Conservation (phyloP, 768 basidiomycete genomes). For the Phanerochaete sordida region DNA sequence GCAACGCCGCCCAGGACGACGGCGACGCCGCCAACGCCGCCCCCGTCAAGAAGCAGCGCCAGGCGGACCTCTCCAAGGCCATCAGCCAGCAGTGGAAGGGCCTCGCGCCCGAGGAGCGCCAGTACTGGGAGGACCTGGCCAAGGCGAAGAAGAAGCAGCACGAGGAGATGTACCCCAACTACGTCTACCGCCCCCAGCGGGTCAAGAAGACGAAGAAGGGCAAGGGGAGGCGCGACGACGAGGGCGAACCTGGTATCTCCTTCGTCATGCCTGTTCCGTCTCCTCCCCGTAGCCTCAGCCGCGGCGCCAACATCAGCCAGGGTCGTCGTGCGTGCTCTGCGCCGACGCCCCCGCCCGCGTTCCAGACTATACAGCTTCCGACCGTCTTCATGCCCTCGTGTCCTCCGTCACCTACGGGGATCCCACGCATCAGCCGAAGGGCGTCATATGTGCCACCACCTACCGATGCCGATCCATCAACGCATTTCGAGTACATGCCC, state of each 20-base stretch:
- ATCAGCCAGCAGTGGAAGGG: conserved; percentile 81
- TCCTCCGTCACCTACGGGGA: conserved; percentile 55
- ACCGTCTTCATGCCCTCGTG: conserved; percentile 61
- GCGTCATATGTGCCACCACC: conserved; percentile 34
- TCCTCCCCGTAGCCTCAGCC: conserved; percentile 28
- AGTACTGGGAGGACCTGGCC: conserved; percentile 73
- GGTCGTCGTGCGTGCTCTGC: conserved; percentile 48
- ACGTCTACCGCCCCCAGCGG: conserved; percentile 76
- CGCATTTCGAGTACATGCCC: conserved; percentile 56
- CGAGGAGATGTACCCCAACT: conserved; percentile 69
- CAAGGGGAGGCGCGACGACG: conserved; percentile 46
- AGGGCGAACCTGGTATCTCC: conserved; percentile 47
- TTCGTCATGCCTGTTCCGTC: conserved; percentile 34
- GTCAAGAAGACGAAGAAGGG: conserved; percentile 52
- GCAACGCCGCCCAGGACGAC: conserved; percentile 53
- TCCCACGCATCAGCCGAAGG: conserved; percentile 58
- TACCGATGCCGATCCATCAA: conserved; percentile 32
- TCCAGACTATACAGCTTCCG: conserved; percentile 68
- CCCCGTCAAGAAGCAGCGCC: conserved; percentile 68
- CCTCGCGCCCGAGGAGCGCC: conserved; percentile 59
- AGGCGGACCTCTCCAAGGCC: conserved; percentile 77
- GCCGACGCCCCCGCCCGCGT: conserved; percentile 61
- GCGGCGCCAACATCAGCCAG: conserved; percentile 31
- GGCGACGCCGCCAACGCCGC: conserved; percentile 26
- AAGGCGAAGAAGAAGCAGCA: conserved; percentile 81